phyloP scores from a whole-genome alignment of 2,329 filamentous ascomycete species.

The Thelonectria olida region DNA sequence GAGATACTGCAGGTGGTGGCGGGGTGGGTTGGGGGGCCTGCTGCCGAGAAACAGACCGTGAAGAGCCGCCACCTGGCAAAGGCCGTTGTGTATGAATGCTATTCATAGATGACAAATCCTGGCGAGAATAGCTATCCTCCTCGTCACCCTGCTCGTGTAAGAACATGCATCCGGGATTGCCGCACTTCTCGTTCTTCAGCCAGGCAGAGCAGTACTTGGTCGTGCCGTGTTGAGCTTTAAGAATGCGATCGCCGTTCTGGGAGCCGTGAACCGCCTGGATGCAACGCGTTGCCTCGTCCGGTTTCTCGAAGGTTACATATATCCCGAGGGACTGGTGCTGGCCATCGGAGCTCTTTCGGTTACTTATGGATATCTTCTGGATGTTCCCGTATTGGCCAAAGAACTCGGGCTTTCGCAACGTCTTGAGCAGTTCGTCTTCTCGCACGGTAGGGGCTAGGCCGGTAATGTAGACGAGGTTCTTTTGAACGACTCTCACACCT shows the following conservation, averaged over 20 bases:
- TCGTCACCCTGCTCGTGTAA: slow-evolving; percentile 98
- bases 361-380: slow-evolving; percentile 98
- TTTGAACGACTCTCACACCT: slow-evolving; percentile 94
- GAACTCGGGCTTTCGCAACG: slow-evolving; percentile 88
- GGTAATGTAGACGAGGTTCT: slow-evolving; percentile 98
- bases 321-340: slow-evolving; percentile 92
- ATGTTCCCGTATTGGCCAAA: slow-evolving; percentile 99
- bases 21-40: slow-evolving; percentile 49
- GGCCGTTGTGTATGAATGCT: slow-evolving; percentile 83
- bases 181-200: slow-evolving; percentile 91
- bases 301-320: slow-evolving; percentile 96
- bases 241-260: slow-evolving; percentile 84
- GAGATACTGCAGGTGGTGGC: slow-evolving; percentile 54
- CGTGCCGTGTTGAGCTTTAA: slow-evolving; percentile 84
- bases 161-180: slow-evolving; percentile 97
- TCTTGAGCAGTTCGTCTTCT: slow-evolving; percentile 92
- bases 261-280: slow-evolving; percentile 94
- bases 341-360: slow-evolving; percentile 80
- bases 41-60: slow-evolving; percentile 63
- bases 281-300: slow-evolving; percentile 88
- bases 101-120: slow-evolving; percentile 95
- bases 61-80: slow-evolving; percentile 62
- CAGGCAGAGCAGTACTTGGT: slow-evolving; percentile 99
- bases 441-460: slow-evolving; percentile 90
- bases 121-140: slow-evolving; percentile 93